Evolutionary conservation across 129 eudicot species (phyloP).

Genomic region (Arctium minus): DNA sequence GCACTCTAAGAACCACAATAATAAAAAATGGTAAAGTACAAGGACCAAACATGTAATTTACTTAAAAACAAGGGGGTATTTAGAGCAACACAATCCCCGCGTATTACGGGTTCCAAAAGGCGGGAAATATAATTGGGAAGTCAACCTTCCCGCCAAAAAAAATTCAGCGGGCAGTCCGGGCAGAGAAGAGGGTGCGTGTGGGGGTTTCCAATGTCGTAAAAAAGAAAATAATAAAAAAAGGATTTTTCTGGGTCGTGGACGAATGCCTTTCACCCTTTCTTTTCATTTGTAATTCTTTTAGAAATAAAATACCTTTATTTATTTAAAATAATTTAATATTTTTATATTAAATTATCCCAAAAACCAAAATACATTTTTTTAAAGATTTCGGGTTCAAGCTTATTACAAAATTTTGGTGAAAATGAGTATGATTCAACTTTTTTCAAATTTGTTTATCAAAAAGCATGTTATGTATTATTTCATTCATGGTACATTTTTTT

Average conservation of each 20-base stretch:
- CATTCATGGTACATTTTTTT: no score
- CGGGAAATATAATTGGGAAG: neutral
- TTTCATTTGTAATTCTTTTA: neutral
- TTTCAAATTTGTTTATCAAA: no score
- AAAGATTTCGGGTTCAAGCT: no score
- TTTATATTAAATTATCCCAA: no score
- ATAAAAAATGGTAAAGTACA: no score
- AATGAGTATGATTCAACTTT: no score
- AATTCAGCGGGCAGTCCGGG: neutral
- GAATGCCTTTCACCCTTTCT: neutral
- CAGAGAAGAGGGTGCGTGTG: neutral
- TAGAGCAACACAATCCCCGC: neutral
- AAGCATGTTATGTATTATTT: no score
- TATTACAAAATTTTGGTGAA: no score
- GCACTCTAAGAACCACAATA: neutral
- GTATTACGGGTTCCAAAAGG: neutral
- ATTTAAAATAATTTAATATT: no score
- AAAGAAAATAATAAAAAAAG: neutral
- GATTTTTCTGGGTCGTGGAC: neutral
- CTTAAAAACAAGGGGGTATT: neutral
- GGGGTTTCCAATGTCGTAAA: neutral
- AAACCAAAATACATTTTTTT: no score
- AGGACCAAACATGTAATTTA: neutral
- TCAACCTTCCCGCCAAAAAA: neutral
- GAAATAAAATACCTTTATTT: no score